Evolutionary conservation across 192 early-diverging fungal species (phyloP), one percentile per base, ranked within the genome.

Genomic region (Coemansia sp.): DNA sequence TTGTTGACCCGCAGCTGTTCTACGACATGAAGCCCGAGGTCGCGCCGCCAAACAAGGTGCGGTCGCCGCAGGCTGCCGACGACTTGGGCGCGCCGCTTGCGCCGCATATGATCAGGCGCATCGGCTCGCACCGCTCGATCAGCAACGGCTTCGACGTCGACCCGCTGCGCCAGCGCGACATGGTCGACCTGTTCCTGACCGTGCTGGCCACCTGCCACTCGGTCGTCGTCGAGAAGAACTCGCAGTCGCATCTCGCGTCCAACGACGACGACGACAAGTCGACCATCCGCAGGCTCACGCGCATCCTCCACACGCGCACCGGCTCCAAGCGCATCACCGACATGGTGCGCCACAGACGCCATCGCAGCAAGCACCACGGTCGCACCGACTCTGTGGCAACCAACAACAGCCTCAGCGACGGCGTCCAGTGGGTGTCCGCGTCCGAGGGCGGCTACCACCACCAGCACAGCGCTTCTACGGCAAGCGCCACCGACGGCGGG

Each of bases 131-230:
- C 60, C 75, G 70, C 42, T 78, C 75, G 34, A 65, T 78, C 19
- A 55, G 63, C 55, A 55, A 72, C 52, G 75, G 66, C 3, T 71
- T 62, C 19, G 75, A 72, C 32, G 81, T 85, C 7, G 77, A 83
- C 13, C 85, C 84, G 10, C 82, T 94, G 30, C 73, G 82, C 20
- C 91, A 96, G 60, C 68, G 66, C 30, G 66, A 71, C 27, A 66
- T 67, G 54, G 57, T 80, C 22, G 68, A 80, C 39, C 56, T 80
- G 62, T 99, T 98, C 58, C 90, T 95, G 69, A 90, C 86, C 3
- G 79, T 94, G 22, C 73, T 99, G 22, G 90, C 94, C 13, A 82
- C 97, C 0, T 99, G 95, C 69, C 95, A 99, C 72, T 97, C 97
- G 0, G 95, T 96, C 1, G 83, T 99, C 10, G 88, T 95, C 1